Conservation (phyloP, 1,284 basidiomycete species). For the Vanrija sp. region DNA sequence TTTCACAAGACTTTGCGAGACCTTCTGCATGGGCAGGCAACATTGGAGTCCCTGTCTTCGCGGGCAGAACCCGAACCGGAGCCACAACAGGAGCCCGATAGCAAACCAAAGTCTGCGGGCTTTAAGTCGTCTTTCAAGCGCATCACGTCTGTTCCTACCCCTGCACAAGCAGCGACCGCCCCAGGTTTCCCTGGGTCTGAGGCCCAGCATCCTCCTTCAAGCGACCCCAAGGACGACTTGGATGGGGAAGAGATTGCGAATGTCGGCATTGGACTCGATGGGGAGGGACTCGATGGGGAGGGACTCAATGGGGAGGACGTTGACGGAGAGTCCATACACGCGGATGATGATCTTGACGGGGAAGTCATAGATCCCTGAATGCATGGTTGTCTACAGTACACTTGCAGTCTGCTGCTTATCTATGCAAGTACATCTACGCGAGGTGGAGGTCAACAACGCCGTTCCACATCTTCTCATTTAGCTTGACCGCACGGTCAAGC, state of each 20-base stretch:
- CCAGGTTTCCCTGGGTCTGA: too few species aligned
- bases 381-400: background rate
- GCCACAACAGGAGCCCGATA: conserved; percentile 1
- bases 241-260: conserved; percentile 1
- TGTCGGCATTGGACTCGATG: conserved; percentile 31
- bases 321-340: conserved; percentile 23
- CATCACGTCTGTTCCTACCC: conserved; percentile 10
- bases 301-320: conserved; percentile 15
- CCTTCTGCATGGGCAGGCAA: conserved; percentile 63
- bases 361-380: conserved; percentile 16
- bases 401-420: background rate
- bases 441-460: conserved; percentile 53
- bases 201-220: background rate
- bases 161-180: too few species aligned
- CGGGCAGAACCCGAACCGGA: conserved; percentile 1
- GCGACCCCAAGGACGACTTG: background rate
- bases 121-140: conserved; percentile 49
- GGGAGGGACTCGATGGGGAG: conserved; percentile 23
- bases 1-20: conserved; percentile 67
- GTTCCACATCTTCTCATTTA: conserved; percentile 89
- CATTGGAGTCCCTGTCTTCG: conserved; percentile 1
- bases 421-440: background rate
- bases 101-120: conserved; percentile 68
- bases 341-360: conserved; percentile 49
- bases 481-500: conserved; percentile 70